Base-by-base conservation (phyloP, 805 yeast genomes). In the Brettanomyces naardenensis region DNA sequence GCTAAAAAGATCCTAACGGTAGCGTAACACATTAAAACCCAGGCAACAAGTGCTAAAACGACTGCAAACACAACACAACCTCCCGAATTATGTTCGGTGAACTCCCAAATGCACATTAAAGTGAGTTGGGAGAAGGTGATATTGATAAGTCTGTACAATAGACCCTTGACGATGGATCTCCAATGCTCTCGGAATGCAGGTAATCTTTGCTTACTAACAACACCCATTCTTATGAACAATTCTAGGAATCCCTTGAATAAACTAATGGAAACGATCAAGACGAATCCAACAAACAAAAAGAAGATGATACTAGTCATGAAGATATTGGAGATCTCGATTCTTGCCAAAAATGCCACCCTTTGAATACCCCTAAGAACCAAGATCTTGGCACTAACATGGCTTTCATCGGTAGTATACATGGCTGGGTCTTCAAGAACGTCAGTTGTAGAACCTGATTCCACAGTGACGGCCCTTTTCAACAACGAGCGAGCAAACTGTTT, bases 81-180 rank as follows among this genome's bases (percentile, higher is more conserved):
- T 0, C 80, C 78, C 4, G 96, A 85, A 53, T 88, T 96, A 39
- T 78, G 71, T 44, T 72, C 77, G 6, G 88, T 80, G 40, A 90
- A 77, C 64, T 92, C 92, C 96, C 97, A 92, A 41, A 90, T 65
- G 47, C 90, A 78, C 47, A 92, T 59, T 6, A 90, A 68, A 3
- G 83, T 71, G 31, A 92, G 61, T 59, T 90, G 96, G 6, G 97
- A 95, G 64, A 86, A 84, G 0, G 95, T 87, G 45, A 92, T 73
- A 35, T 84, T 68, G 40, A 85, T 74, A 52, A 89, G 69, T 56
- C 98, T 73, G 68, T 80, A 92, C 42, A 92, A 60, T 6, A 92
- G 75, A 35, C 98, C 98, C 60, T 89, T 90, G 52, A 85, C 77
- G 51, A 87, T 75, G n/a, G 73, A 68, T 18, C 76, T 65, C 96